Evolutionary conservation across 1,139 yeast species (phyloP), one percentile per base, ranked within the genome.

Genomic region (Saccharomyces hybrid): DNA sequence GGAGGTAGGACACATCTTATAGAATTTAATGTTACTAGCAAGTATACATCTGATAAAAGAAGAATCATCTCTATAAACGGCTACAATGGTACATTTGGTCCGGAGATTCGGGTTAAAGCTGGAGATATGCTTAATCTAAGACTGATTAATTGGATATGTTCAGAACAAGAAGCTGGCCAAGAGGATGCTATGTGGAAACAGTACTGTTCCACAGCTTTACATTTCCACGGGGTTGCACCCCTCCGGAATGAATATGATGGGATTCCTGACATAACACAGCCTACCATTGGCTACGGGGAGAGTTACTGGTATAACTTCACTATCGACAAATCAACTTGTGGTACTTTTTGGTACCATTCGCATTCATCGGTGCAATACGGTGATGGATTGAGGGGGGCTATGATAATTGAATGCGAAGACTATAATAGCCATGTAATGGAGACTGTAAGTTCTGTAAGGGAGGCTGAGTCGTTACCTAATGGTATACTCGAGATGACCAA

Each of bases 291-390:
- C 21, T 75, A 75, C 24, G 76, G 75, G 1, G 72, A 69, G 5
- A 59, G 65, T 1, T 75, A 68, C 58, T 68, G 71, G 47, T 75
- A 78, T 59, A 67, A 67, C 49, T 74, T 78, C 58, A 73, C 73
- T 14, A 63, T 74, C 16, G 72, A 68, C 5, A 66, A 70, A 47
- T 72, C 72, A 51, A 77, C 75, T 53, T 73, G 71, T 56, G 82
- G 82, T 0, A 74, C 80, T 0, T 75, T 71, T 51, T 78, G 82
- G 82, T 78, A 78, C 60, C 82, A 78, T 61, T 76, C 82, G 0
- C 82, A 78, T 60, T 75, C 71, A 56, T 62, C 77, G 11, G 77
- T 79, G 0, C 80, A 78, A 54, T 72, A 76, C 56, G 77, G 78
- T 3, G 82, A 78, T 61, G 81, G 81, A 6, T 62, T 78, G 2